These are phyloP conservation scores for Clitopilus hobsonii DNA, from an alignment of 768 basidiomycete species.

Conservation along the genomic window DNA sequence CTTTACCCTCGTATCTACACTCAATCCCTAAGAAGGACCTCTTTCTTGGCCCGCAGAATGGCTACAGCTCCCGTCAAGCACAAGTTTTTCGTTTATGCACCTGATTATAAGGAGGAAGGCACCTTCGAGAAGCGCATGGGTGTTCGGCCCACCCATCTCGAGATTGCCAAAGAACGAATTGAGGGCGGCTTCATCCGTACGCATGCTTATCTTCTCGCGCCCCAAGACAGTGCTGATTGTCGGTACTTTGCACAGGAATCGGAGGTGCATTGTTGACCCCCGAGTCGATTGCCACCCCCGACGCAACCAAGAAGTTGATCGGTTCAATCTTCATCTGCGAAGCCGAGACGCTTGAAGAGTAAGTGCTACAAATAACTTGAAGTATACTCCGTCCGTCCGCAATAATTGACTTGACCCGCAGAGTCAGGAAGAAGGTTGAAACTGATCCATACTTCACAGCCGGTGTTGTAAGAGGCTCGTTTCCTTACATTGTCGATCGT, in stretches of 20 bases:
- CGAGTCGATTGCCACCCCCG: conserved; percentile 44
- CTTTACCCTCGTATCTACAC: neutral
- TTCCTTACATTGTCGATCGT: neutral
- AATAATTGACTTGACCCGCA: conserved; percentile 5
- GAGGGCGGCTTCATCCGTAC: conserved; percentile 46
- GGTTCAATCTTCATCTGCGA: conserved; percentile 57
- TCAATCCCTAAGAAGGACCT: neutral
- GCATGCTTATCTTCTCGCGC: conserved; percentile 13
- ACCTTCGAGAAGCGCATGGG: conserved; percentile 52
- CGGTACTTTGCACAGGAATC: conserved; percentile 31
- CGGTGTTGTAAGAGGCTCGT: conserved; percentile 28
- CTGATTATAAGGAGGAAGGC: conserved; percentile 58
- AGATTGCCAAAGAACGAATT: conserved; percentile 34
- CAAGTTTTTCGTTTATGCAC: conserved; percentile 58
- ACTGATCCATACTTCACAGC: conserved; percentile 37
- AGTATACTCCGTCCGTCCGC: neutral
- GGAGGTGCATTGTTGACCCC: conserved; percentile 58
- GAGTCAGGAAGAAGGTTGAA: conserved; percentile 34
- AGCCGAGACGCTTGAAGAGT: conserved; percentile 48
- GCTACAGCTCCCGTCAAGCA: conserved; percentile 7
- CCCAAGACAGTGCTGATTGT: neutral
- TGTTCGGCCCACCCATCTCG: conserved; percentile 51
- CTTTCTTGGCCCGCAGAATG: neutral
- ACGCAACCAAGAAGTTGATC: conserved; percentile 49
- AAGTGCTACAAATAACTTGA: conserved; percentile 6